Percentiles rank a stretch among this genome's conserved stretches.
Evolutionary conservation across 1,284 basidiomycete genomes (phyloP).

Genomic region (Exobasidium cylindrosporum): DNA sequence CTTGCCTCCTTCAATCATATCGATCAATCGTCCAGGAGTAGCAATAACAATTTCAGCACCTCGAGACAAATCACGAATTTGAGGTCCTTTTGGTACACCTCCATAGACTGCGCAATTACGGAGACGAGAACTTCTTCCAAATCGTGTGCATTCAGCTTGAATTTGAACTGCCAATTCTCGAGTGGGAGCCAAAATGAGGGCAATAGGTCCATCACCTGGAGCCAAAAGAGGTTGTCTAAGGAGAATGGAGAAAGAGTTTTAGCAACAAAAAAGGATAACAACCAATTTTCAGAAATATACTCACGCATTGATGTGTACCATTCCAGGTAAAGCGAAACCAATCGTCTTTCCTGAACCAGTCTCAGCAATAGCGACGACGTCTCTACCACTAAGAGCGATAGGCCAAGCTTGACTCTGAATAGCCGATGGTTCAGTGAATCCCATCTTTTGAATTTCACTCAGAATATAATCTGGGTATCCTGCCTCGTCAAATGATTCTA

Average conservation of each 20-base stretch:
- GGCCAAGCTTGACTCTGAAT: slow-evolving; percentile 99
- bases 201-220: slow-evolving; percentile 94
- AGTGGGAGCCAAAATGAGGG: slow-evolving; percentile 91
- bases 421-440: slow-evolving; percentile 81
- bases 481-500: slow-evolving; percentile 87
- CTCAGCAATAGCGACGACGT: slow-evolving; percentile 86
- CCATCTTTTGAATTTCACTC: slow-evolving; percentile 86
- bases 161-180: slow-evolving; percentile 98
- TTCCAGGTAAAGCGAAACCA: slow-evolving; percentile 93
- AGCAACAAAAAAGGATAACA: not conserved
- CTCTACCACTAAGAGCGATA: slow-evolving; percentile 88
- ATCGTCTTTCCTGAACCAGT: slow-evolving; percentile 70
- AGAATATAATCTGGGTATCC: slow-evolving; percentile 96
- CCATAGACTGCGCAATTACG: slow-evolving; percentile 98
- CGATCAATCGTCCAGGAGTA: slow-evolving; percentile 66
- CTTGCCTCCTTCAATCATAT: slow-evolving; percentile 92
- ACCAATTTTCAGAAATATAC: slow-evolving; percentile 32
- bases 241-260: not conserved
- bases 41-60: slow-evolving; percentile 95
- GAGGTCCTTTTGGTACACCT: slow-evolving; percentile 95
- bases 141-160: slow-evolving; percentile 97
- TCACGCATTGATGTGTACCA: slow-evolving; percentile 94
- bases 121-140: slow-evolving; percentile 92
- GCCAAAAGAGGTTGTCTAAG: slow-evolving; percentile 75
- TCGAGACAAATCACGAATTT: slow-evolving; percentile 93